Percentiles rank a stretch among this genome's conserved stretches.
Conservation (phyloP, 352 stramenopile species). For the Phytophthora boehmeriae region DNA sequence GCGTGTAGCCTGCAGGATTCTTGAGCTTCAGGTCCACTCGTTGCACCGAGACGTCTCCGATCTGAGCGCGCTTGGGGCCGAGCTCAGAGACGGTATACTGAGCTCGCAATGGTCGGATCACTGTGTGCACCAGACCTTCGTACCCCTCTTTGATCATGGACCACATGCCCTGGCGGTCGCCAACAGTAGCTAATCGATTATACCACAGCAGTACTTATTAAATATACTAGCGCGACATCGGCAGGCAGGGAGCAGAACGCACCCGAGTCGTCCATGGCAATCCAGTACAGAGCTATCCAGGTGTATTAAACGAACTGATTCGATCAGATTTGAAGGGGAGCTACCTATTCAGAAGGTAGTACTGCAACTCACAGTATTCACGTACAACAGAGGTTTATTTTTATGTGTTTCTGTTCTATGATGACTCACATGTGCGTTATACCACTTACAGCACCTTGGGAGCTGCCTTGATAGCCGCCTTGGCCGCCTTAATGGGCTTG, state of each 20-base stretch:
- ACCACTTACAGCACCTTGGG: constrained; percentile 31
- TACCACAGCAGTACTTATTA: constrained; percentile 4
- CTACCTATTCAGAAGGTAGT: not conserved
- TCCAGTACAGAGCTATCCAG: constrained; percentile 3
- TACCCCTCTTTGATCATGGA: constrained; percentile 85
- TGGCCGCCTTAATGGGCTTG: constrained; percentile 54
- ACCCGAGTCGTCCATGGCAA: constrained; percentile 52
- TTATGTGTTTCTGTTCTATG: constrained; percentile 15
- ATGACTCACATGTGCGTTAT: constrained; percentile 16
- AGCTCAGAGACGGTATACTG: constrained; percentile 71
- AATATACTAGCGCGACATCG: not conserved
- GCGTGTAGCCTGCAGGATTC: constrained; percentile 70
- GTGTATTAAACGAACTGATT: not conserved
- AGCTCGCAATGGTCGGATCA: constrained; percentile 76
- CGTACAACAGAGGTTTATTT: not conserved
- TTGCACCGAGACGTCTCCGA: constrained; percentile 65
- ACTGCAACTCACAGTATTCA: not conserved
- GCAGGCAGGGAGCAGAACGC: constrained; percentile 1
- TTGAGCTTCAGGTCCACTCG: constrained; percentile 78
- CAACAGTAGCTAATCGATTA: constrained; percentile 30
- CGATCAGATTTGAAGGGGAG: constrained; percentile 15
- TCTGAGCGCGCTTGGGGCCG: constrained; percentile 57
- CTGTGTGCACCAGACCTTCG: constrained; percentile 80
- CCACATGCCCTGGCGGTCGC: constrained; percentile 78
- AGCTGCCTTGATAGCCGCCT: constrained; percentile 44